These are phyloP conservation scores for Lactifluus subvellereus DNA, from an alignment of 768 basidiomycete genomes.

Conservation along the genomic window DNA sequence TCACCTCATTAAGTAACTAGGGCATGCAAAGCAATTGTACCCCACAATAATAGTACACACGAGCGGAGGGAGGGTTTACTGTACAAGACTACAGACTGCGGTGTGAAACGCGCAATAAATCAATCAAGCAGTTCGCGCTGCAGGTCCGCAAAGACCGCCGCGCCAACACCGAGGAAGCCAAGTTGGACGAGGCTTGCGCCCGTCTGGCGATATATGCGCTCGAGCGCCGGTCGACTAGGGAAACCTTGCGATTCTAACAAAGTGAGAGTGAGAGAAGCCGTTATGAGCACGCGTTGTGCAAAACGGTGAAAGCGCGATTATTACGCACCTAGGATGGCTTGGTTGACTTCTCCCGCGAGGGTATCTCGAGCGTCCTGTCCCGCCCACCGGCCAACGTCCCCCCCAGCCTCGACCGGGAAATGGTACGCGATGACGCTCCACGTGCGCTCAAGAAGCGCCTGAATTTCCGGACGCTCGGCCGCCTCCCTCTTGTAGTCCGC, in stretches of 20 bases:
- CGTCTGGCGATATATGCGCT: constrained; percentile 73
- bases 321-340: constrained; percentile 70
- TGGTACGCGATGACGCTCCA: constrained; percentile 78
- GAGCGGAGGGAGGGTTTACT: constrained; percentile 19
- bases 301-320: neutral
- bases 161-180: constrained; percentile 63
- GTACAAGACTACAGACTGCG: neutral
- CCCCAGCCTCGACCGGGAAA: constrained; percentile 62
- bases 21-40: neutral
- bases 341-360: constrained; percentile 73
- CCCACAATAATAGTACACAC: constrained; percentile 13
- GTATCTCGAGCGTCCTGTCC: constrained; percentile 59
- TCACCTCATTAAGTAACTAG: neutral
- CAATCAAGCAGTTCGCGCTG: constrained; percentile 54
- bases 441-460: constrained; percentile 62
- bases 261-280: neutral
- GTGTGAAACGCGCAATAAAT: neutral
- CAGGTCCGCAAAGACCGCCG: constrained; percentile 79
- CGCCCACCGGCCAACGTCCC: constrained; percentile 59
- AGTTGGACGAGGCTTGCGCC: constrained; percentile 64
- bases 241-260: constrained; percentile 68
- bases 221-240: constrained; percentile 64
- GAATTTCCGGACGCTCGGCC: constrained; percentile 51
- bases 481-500: constrained; percentile 59
- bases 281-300: neutral